A percentile compares a stretch with the other conserved stretches of the same genome.
phyloP scores from a whole-genome alignment of 129 eudicot species.

The Oenanthe sinensis region DNA sequence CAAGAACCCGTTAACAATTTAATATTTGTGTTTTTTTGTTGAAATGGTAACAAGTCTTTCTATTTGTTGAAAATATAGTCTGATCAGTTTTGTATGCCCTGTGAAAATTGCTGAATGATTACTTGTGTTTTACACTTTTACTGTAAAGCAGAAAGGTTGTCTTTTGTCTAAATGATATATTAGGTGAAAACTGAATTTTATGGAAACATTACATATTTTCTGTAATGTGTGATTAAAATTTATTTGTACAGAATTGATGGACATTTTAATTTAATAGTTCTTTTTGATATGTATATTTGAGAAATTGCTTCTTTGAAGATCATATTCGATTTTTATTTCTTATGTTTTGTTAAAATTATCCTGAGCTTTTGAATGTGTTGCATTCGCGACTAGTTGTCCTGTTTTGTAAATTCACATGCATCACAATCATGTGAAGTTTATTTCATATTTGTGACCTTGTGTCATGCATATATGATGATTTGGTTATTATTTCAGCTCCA shows the following conservation, averaged over 20 bases:
- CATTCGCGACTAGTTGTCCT: background rate
- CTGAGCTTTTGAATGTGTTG: background rate
- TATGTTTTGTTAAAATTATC: background rate
- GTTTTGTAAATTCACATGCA: background rate
- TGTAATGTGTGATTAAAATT: background rate
- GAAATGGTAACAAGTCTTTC: background rate
- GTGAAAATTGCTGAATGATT: background rate
- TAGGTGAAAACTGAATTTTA: background rate
- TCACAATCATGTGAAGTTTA: background rate
- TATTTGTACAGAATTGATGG: background rate
- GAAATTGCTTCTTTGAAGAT: background rate
- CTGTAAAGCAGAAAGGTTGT: background rate
- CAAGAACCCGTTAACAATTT: background rate
- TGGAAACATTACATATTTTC: background rate
- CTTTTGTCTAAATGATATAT: background rate
- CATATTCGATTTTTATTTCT: background rate
- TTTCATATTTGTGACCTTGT: background rate
- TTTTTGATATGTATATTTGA: background rate
- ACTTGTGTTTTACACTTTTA: background rate
- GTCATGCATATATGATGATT: background rate
- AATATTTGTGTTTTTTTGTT: background rate
- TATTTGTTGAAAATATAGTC: background rate
- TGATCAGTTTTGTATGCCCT: background rate
- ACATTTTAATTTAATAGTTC: background rate
- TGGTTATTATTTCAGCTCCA: conserved; percentile 47